Evolutionary conservation across 139 green algal species (phyloP).

Genomic region (Tetradesmus lagerheimii): DNA sequence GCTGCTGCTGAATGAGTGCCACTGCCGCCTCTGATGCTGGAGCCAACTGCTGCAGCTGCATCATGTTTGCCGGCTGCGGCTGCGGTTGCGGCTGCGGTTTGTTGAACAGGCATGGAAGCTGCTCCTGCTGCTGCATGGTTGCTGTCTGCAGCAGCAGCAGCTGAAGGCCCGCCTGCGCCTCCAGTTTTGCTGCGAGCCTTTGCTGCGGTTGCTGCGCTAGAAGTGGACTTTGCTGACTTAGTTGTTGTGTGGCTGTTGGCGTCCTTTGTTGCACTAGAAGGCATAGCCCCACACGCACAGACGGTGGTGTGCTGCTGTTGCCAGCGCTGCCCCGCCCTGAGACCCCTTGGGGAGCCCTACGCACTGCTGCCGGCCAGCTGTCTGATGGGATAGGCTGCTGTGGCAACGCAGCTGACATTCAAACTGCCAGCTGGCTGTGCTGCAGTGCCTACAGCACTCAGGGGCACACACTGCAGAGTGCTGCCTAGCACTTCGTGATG

Average conservation of each 20-base stretch:
- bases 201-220: not conserved
- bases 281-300: slow-evolving; percentile 25
- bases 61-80: not conserved
- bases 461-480: not conserved
- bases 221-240: not conserved
- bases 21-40: not conserved
- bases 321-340: slow-evolving; percentile 1
- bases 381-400: not conserved
- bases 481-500: not conserved
- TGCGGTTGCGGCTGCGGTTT: not conserved
- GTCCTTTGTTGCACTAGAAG: slow-evolving; percentile 32
- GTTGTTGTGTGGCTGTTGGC: slow-evolving; percentile 12
- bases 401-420: slow-evolving; percentile 31
- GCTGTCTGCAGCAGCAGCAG: slow-evolving; percentile 30
- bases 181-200: slow-evolving; percentile 39
- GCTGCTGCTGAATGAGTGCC: not conserved
- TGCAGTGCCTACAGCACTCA: not conserved
- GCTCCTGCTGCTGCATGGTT: slow-evolving; percentile 14
- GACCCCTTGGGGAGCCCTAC: not conserved
- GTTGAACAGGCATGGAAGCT: not conserved
- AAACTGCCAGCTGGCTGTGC: not conserved
- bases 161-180: not conserved
- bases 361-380: not conserved
- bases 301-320: slow-evolving; percentile 3
- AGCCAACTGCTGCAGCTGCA: not conserved